A percentile compares a stretch with the other conserved stretches of the same genome.
Conservation (phyloP, 2,329 filamentous ascomycete species). For the Dactylonectria estremocensis region DNA sequence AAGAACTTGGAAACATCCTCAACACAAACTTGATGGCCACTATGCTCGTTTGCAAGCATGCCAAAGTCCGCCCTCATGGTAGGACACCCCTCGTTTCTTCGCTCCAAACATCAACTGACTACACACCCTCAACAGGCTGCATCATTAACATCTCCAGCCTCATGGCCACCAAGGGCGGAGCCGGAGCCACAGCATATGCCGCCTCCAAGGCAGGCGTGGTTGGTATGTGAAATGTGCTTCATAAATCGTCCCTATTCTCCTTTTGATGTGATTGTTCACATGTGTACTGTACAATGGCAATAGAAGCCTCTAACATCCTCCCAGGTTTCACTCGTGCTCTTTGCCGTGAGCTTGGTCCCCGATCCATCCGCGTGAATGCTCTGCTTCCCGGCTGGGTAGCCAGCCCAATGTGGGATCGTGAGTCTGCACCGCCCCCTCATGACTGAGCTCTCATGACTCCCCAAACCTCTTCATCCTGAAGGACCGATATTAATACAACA, state of each 20-base stretch:
- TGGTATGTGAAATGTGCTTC: conserved; percentile 60
- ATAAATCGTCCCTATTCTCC: conserved; percentile 29
- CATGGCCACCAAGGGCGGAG: conserved; percentile 77
- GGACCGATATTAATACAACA: conserved; percentile 57
- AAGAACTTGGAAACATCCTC: conserved; percentile 71
- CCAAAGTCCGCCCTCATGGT: conserved; percentile 54
- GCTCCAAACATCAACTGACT: neutral
- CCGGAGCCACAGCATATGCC: conserved; percentile 81
- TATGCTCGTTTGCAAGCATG: conserved; percentile 72
- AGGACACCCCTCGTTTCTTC: conserved; percentile 8
- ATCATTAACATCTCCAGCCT: conserved; percentile 89
- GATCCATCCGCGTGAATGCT: conserved; percentile 82
- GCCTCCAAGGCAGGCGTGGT: conserved; percentile 87
- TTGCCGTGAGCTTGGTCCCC: conserved; percentile 72
- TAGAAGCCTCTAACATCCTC: conserved; percentile 36
- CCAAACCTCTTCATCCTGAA: conserved; percentile 31
- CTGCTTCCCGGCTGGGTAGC: conserved; percentile 88
- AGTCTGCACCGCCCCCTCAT: conserved; percentile 46
- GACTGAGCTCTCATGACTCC: conserved; percentile 25
- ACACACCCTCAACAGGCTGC: conserved; percentile 62
- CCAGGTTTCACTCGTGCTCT: conserved; percentile 78
- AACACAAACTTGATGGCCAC: conserved; percentile 80
- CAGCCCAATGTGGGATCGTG: conserved; percentile 84
- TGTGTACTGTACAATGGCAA: conserved; percentile 44
- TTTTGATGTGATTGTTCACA: conserved; percentile 36